Base-by-base conservation (phyloP, 2,329 filamentous ascomycete genomes). In the Xylaria sp. region DNA sequence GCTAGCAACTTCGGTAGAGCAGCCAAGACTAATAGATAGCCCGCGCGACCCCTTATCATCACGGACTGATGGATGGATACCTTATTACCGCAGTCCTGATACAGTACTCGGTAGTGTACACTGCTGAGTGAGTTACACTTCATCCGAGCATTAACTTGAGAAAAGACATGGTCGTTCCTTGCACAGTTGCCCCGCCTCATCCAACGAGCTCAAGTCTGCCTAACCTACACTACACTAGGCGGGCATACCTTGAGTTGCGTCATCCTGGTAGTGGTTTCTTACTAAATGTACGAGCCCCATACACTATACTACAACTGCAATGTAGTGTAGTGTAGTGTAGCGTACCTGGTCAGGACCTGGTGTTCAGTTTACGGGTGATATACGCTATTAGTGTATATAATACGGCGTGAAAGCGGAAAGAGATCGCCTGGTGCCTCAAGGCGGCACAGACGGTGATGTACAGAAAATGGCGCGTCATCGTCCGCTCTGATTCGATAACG, bases 391-490 rank as follows among this genome's bases (percentile, higher is more conserved):
- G 54, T 57, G 25, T 35, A 16, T 37, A 55, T 32, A 27, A 53
- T 60, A 60, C 60, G 63, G 65, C 68, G 72, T 66, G 64, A 72
- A 66, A 59, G 60, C 58, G 69, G 69, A 62, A 59, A 74, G 72
- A 74, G 63, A 66, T 69, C 63, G 63, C 35, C 68, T 67, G 63
- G 65, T 72, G 74, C 70, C 62, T 68, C 62, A 60, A 70, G 63
- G 72, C 74, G 75, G 74, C 75, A 74, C 70, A 72, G 71, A 75
- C 71, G 73, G 74, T 77, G 74, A 75, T 75, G 73, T 74, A 75
- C 74, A 74, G 72, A 75, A 77, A 77, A 76, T 76, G 75, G 75
- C 75, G 73, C 73, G 73, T 76, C 72, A 69, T 72, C 69, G 69
- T 72, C 69, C 66, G 62, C 65, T 72, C 64, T 76, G 73, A 77